A percentile compares a stretch with the other conserved stretches of the same genome.
These are phyloP conservation scores for Penicillium macrosclerotiorum DNA, from an alignment of 495 filamentous ascomycete genomes.

Conservation along the genomic window DNA sequence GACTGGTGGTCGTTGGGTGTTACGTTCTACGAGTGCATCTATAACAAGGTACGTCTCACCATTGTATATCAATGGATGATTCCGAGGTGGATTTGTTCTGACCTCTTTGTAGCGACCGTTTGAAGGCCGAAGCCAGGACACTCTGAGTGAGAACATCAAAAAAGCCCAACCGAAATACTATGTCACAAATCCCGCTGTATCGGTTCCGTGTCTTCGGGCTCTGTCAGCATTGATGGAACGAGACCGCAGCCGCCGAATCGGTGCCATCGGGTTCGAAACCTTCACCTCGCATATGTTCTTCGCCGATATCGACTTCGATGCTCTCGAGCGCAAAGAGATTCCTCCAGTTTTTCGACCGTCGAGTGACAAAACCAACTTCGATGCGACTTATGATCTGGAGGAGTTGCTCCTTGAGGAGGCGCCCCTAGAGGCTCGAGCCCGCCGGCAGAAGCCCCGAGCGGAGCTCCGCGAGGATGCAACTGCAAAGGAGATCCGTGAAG, in stretches of 20 bases:
- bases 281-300: conserved; percentile 92
- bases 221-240: conserved; percentile 78
- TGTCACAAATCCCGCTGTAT: conserved; percentile 84
- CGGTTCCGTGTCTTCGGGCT: conserved; percentile 79
- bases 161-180: conserved; percentile 83
- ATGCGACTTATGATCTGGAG: conserved; percentile 96
- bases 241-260: conserved; percentile 77
- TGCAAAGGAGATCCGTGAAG: conserved; percentile 89
- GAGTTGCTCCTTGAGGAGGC: conserved; percentile 94
- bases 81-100: no score
- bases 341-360: conserved; percentile 90
- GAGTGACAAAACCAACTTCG: conserved; percentile 97
- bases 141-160: conserved; percentile 75
- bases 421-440: conserved; percentile 85
- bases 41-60: conserved; percentile 80
- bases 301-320: conserved; percentile 76
- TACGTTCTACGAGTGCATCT: conserved; percentile 97
- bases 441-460: conserved; percentile 90
- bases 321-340: conserved; percentile 83
- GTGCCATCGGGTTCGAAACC: conserved; percentile 70
- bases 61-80: neutral
- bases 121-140: conserved; percentile 79
- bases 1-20: conserved; percentile 99
- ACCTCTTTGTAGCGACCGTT: conserved; percentile 70
- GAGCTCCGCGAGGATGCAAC: conserved; percentile 91